Base-by-base conservation (phyloP, 1,284 basidiomycete genomes). In the Lentinula novae-zelandiae region DNA sequence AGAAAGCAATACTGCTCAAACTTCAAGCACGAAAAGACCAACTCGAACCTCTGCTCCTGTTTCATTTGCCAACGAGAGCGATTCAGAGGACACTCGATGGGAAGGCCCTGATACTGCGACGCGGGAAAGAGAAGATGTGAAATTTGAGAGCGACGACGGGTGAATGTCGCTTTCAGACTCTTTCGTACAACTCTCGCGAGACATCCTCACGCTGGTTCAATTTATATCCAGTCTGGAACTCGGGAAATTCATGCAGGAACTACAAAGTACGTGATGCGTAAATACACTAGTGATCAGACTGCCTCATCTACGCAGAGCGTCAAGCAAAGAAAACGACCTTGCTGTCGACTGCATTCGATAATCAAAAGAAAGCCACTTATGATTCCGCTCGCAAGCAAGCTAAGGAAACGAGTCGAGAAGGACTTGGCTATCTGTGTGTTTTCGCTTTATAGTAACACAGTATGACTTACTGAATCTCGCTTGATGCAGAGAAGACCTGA, bases 321-420 rank as follows among this genome's bases (percentile, higher is more conserved):
- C 67, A 68, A 54, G 62, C 68, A 8, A 73, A 70, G 65, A 69
- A 67, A 57, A 53, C 57, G 1, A 62, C 68, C 8, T 63, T 66
- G 5, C 66, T 68, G 8, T 58, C 63, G 7, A 63, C 67, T 17
- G 69, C 69, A 5, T 70, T 73, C 51, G 66, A 68, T 12, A 69
- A 65, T 33, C 68, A 71, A 62, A 73, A 71, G 54, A 67, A 69
- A 49, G 65, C 60, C 13, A 62, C 73, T 17, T 74, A 67, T 62
- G 59, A 63, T 5, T 53, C 64, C 9, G 67, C 67, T 39, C 67
- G 72, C 51, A 62, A 67, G 49, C 58, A 61, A 40, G 67, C 69
- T 17, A 66, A 66, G 52, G 67, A 68, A 9, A 54, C 69, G 15
- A 65, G 63, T 15, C 66, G 62, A 17, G 65, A 68, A 17, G 67